phyloP scores from a whole-genome alignment of 2,329 filamentous ascomycete genomes.

The Sarocladium kiliense region DNA sequence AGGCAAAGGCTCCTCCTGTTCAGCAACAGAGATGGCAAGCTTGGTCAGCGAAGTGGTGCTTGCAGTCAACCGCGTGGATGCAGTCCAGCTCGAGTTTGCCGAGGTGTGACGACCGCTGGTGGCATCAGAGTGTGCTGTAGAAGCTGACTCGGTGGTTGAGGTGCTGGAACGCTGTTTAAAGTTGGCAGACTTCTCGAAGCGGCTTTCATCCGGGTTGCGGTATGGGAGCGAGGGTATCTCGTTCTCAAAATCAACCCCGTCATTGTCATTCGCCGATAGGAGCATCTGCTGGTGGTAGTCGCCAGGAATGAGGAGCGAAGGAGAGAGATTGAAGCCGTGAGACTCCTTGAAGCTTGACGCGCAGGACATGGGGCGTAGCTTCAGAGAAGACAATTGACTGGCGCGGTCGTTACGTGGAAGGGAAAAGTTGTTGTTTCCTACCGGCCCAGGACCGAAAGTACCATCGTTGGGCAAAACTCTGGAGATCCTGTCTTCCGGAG shows the following conservation, averaged over 20 bases:
- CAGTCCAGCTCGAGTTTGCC: slow-evolving; percentile 47
- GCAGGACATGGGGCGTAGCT: slow-evolving; percentile 37
- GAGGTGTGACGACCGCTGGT: slow-evolving; percentile 49
- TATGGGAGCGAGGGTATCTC: slow-evolving; percentile 17
- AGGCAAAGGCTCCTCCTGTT: slow-evolving; percentile 26
- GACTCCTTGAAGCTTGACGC: slow-evolving; percentile 53
- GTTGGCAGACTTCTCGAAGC: slow-evolving; percentile 11
- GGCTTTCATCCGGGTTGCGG: slow-evolving; percentile 5
- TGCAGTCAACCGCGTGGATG: slow-evolving; percentile 47
- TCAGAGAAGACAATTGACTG: slow-evolving; percentile 19
- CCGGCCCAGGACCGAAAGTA: background rate
- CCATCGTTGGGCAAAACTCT: background rate
- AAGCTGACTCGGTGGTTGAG: slow-evolving; percentile 47
- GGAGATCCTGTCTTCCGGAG: background rate
- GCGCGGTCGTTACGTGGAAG: slow-evolving; percentile 35
- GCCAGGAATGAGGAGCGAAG: slow-evolving; percentile 55
- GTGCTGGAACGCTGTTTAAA: slow-evolving; percentile 46
- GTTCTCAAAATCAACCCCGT: slow-evolving; percentile 25
- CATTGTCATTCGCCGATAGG: slow-evolving; percentile 19
- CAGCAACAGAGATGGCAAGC: slow-evolving; percentile 23
- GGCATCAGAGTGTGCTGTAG: slow-evolving; percentile 41
- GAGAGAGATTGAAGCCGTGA: slow-evolving; percentile 55
- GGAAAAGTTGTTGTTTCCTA: slow-evolving; percentile 46
- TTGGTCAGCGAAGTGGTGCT: slow-evolving; percentile 44
- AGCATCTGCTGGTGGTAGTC: slow-evolving; percentile 54